These are phyloP conservation scores for Neurospora sp. DNA, from an alignment of 495 filamentous ascomycete species.

Conservation along the genomic window DNA sequence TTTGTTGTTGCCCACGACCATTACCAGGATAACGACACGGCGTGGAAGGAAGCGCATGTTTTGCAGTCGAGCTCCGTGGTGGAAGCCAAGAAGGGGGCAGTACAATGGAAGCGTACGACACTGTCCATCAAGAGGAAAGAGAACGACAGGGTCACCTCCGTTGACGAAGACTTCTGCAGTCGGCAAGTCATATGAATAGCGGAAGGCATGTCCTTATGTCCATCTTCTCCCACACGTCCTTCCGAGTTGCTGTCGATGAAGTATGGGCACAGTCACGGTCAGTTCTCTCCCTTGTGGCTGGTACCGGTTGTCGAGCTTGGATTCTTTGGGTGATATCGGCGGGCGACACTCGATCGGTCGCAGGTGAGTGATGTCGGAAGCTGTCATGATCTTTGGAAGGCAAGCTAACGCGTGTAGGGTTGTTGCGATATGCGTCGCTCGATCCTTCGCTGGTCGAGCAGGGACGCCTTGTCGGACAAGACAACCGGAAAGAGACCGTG, in stretches of 20 bases:
- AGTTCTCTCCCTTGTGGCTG: background rate
- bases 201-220: background rate
- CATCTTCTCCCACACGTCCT: background rate
- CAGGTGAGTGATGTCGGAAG: background rate
- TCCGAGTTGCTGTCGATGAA: background rate
- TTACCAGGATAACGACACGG: background rate
- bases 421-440: background rate
- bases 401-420: background rate
- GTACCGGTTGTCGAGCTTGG: background rate
- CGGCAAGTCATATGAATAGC: background rate
- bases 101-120: background rate
- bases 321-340: background rate
- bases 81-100: background rate
- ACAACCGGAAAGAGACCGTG: background rate
- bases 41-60: background rate
- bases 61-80: background rate
- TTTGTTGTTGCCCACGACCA: background rate
- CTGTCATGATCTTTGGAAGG: background rate
- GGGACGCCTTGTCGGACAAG: background rate
- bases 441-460: background rate
- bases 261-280: background rate
- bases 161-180: background rate
- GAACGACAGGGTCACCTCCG: background rate
- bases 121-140: background rate
- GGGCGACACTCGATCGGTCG: background rate